Conservation (phyloP, 108 stramenopile species). For the Pseudonitzschia pungens region DNA sequence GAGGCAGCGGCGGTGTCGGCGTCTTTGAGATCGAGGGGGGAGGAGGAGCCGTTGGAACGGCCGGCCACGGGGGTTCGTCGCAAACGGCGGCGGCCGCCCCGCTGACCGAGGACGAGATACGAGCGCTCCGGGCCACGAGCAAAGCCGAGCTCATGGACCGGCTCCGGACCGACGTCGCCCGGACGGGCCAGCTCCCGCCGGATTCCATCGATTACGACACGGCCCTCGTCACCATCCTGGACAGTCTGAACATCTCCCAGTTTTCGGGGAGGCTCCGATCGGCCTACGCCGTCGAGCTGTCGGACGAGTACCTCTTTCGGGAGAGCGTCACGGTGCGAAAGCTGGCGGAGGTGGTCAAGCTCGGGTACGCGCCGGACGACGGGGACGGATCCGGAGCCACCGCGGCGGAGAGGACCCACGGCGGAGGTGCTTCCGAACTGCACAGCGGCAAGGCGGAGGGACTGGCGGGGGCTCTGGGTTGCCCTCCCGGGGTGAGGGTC, state of each 20-base stretch:
- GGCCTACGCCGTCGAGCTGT: constrained; percentile 62
- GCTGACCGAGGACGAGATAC: constrained; percentile 14
- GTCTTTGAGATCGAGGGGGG: constrained; percentile 30
- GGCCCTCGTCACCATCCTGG: constrained; percentile 72
- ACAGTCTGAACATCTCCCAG: constrained; percentile 80
- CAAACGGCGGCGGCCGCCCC: not conserved
- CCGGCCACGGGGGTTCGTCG: not conserved
- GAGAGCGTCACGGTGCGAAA: constrained; percentile 73
- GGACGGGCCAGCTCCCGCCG: constrained; percentile 51
- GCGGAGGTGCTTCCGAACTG: not conserved
- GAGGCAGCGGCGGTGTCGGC: not conserved
- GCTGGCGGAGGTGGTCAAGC: constrained; percentile 77
- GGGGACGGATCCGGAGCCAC: constrained; percentile 13
- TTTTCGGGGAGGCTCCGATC: constrained; percentile 81
- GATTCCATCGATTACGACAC: constrained; percentile 54
- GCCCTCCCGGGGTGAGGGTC: constrained; percentile 71
- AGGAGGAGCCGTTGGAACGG: too few relatives aligned
- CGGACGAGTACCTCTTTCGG: constrained; percentile 88
- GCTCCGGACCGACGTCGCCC: constrained; percentile 55
- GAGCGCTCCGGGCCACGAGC: constrained; percentile 49
- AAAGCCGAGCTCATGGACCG: constrained; percentile 57
- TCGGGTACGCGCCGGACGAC: constrained; percentile 77
- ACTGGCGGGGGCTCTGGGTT: constrained; percentile 71
- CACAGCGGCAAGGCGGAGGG: constrained; percentile 50
- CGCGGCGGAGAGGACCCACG: constrained; percentile 13